Conservation (phyloP, 306 rosid genomes). For the Lotus japonicus region DNA sequence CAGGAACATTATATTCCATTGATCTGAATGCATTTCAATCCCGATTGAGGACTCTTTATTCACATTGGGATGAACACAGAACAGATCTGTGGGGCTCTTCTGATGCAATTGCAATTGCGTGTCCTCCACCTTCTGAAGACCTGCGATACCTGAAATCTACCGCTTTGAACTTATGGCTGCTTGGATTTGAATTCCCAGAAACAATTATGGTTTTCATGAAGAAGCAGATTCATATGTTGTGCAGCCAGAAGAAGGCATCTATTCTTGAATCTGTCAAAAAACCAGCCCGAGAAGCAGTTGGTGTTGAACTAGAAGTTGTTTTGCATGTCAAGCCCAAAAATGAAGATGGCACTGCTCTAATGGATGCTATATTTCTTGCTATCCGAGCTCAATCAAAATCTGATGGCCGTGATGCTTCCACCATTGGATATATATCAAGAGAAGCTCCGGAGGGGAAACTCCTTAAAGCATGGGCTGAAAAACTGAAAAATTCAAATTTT, state of each 20-base stretch:
- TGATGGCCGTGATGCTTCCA: conserved; percentile 47
- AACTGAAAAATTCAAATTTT: conserved; percentile 47
- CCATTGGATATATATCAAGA: conserved; percentile 68
- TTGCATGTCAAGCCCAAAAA: conserved; percentile 67
- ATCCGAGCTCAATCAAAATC: conserved; percentile 51
- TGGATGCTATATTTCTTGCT: conserved; percentile 67
- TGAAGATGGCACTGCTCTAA: conserved; percentile 69
- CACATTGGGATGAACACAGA: conserved; percentile 65
- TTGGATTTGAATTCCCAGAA: conserved; percentile 92
- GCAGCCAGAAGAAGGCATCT: conserved; percentile 87
- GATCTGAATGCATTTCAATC: conserved; percentile 54
- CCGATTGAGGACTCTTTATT: conserved; percentile 53
- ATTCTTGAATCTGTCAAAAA: conserved; percentile 61
- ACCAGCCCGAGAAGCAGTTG: conserved; percentile 64
- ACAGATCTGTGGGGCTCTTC: conserved; percentile 69
- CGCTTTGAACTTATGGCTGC: conserved; percentile 71
- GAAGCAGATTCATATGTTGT: conserved; percentile 74
- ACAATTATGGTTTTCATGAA: conserved; percentile 80
- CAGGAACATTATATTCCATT: conserved; percentile 50
- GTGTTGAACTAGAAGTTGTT: conserved; percentile 48
- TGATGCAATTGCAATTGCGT: conserved; percentile 60
- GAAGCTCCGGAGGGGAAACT: conserved; percentile 88
- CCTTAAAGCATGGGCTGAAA: conserved; percentile 71
- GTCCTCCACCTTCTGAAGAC: conserved; percentile 86
- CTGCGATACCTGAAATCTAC: conserved; percentile 87